Conservation (phyloP, 2,329 filamentous ascomycete genomes). For the Aspergillus sp. region DNA sequence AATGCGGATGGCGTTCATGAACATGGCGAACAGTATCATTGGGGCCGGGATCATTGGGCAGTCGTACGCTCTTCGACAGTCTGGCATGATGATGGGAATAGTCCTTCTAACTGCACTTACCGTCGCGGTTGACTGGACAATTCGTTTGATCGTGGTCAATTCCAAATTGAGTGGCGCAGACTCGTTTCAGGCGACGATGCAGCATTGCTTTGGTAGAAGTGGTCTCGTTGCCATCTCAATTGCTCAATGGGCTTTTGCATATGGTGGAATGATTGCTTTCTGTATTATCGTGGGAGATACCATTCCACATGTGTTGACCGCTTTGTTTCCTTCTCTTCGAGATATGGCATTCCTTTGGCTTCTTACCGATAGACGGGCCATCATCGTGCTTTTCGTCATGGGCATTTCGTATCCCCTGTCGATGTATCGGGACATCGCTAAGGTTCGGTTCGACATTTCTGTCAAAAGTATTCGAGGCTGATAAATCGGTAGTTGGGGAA, state of each 20-base stretch:
- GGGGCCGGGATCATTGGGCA: conserved; percentile 70
- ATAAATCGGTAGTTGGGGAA: conserved; percentile 67
- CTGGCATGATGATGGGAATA: conserved; percentile 74
- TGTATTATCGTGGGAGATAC: conserved; percentile 96
- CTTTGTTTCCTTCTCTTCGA: conserved; percentile 69
- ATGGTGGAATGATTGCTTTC: conserved; percentile 97
- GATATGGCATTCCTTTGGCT: conserved; percentile 72
- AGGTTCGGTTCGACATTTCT: conserved; percentile 51
- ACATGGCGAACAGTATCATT: conserved; percentile 99
- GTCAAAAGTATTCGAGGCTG: conserved; percentile 13
- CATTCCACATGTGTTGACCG: conserved; percentile 80
- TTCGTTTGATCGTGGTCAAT: conserved; percentile 93
- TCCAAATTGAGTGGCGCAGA: conserved; percentile 91
- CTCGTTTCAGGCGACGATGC: conserved; percentile 92
- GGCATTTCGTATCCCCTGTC: conserved; percentile 86
- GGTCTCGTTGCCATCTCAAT: conserved; percentile 84
- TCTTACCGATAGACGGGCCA: conserved; percentile 70
- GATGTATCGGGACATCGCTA: conserved; percentile 92
- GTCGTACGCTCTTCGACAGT: conserved; percentile 92
- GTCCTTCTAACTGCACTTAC: conserved; percentile 73
- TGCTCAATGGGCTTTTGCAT: conserved; percentile 97
- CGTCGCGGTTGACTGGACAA: conserved; percentile 90
- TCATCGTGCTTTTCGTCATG: conserved; percentile 82
- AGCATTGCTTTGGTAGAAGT: conserved; percentile 84
- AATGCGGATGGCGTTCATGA: conserved; percentile 89